These are phyloP conservation scores for Saussurea involucrata DNA, from an alignment of 129 eudicot species.

Conservation along the genomic window DNA sequence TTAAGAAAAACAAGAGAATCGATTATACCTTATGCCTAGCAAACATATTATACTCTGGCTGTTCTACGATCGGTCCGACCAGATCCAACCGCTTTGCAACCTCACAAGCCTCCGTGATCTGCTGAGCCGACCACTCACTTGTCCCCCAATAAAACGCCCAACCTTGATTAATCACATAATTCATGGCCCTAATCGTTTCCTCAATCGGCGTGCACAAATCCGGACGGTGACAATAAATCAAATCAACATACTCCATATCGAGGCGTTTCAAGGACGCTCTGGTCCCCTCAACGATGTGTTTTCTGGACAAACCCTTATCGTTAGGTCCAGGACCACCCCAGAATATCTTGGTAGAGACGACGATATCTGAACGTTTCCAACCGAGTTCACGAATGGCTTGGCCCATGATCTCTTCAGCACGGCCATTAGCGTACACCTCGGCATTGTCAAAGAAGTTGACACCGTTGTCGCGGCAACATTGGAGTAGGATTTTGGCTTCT, in stretches of 20 bases:
- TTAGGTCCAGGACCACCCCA: constrained; percentile 94
- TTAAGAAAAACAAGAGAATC: background rate
- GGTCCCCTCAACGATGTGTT: constrained; percentile 75
- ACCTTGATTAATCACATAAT: constrained; percentile 80
- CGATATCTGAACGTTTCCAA: constrained; percentile 86
- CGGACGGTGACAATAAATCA: constrained; percentile 82
- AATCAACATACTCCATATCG: constrained; percentile 89
- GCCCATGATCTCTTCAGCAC: constrained; percentile 96
- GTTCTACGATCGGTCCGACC: constrained; percentile 85
- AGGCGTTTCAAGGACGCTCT: constrained; percentile 63
- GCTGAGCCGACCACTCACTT: constrained; percentile 97
- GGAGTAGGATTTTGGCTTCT: constrained; percentile 84
- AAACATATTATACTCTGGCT: constrained; percentile 90
- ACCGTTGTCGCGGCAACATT: constrained; percentile 80
- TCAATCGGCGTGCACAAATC: constrained; percentile 73
- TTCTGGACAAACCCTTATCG: constrained; percentile 77
- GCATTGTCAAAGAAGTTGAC: constrained; percentile 98
- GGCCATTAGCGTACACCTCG: constrained; percentile 93
- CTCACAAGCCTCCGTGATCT: constrained; percentile 95
- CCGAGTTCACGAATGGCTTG: constrained; percentile 90
- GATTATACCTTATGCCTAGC: constrained; percentile 77
- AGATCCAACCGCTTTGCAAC: constrained; percentile 70
- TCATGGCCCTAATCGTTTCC: constrained; percentile 96
- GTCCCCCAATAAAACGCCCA: constrained; percentile 98
- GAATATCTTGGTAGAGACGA: constrained; percentile 89